Evolutionary conservation across 352 stramenopile species (phyloP), one percentile per base, ranked within the genome.

Genomic region (Phytopythium vexans): DNA sequence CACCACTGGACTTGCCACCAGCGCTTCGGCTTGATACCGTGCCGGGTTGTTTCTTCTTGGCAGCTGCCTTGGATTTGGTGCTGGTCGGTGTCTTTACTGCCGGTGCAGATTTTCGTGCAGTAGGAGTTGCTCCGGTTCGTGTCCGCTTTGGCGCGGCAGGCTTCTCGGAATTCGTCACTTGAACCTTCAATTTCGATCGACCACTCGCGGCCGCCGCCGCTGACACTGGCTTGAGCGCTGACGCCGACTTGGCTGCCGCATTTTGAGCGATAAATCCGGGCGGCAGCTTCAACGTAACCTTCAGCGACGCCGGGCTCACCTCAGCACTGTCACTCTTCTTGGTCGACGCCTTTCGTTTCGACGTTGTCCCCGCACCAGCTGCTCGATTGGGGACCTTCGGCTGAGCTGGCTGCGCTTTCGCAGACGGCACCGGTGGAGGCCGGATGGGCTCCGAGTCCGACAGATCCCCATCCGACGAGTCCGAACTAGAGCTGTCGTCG

Each of bases 281-380:
- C 10, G 74, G 74, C 2, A 86, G 70, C 59, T 86, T 84, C 27
- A 86, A 46, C 27, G 68, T 86, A 27, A 84, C 73, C 42, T 81
- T 82, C 8, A 84, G 54, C 12, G 76, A 84, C 37, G 70, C 68
- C 4, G 68, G 56, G 27, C 38, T 71, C 15, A 46, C 59, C 44
- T 48, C 54, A 43, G 27, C 37, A 51, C 49, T 48, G 9, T 42
- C 11, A 43, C 8, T 68, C 45, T 73, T 68, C 27, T 65, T 68
- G n/a, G 56, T 52, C 49, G 66, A 41, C 51, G 52, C 61, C 54
- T 54, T 54, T 15, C 54, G 54, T 41, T 64, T 72, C 1, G 50
- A 43, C 8, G 46, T 47, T 11, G 54, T 58, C 8, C 55, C 48
- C 31, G 63, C 44, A 35, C 37, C 54, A 56, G 52, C 44, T 49